phyloP scores from a whole-genome alignment of 768 basidiomycete species.

The Suillus occidentalis region DNA sequence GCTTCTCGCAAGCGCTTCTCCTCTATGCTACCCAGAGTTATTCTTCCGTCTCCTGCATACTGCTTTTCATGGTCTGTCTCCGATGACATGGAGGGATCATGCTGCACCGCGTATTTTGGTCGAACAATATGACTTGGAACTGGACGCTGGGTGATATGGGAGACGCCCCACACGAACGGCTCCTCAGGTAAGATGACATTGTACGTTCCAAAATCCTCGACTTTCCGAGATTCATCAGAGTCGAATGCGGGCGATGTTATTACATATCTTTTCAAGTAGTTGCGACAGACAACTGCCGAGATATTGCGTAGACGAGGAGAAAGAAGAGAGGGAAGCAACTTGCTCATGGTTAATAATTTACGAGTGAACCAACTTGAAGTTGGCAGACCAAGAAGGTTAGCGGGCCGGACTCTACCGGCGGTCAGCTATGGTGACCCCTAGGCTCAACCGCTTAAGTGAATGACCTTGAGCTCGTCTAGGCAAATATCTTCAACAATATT shows the following conservation, averaged over 20 bases:
- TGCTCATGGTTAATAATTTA: background rate
- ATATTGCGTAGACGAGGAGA: background rate
- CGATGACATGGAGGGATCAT: slow-evolving; percentile 8
- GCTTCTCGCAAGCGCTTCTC: slow-evolving; percentile 54
- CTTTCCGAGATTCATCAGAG: slow-evolving; percentile 5
- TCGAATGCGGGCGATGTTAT: background rate
- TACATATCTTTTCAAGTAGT: background rate
- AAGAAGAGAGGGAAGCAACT: background rate
- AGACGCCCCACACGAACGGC: slow-evolving; percentile 62
- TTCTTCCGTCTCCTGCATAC: slow-evolving; percentile 32
- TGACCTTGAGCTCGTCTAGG: background rate
- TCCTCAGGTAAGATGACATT: slow-evolving; percentile 64
- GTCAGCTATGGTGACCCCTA: no score
- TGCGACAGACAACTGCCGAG: background rate
- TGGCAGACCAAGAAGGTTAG: background rate
- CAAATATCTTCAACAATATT: background rate
- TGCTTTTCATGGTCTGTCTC: slow-evolving; percentile 1
- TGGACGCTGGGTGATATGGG: slow-evolving; percentile 53
- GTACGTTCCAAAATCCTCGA: slow-evolving; percentile 50
- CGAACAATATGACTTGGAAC: slow-evolving; percentile 57
- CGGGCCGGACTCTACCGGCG: background rate
- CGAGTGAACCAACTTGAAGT: background rate
- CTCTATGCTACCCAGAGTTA: slow-evolving; percentile 53
- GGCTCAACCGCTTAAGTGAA: background rate
- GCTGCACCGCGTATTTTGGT: slow-evolving; percentile 49